Evolutionary conservation across 2,329 filamentous ascomycete species (phyloP), one percentile per base, ranked within the genome.

Genomic region (Clonostachys sp.): DNA sequence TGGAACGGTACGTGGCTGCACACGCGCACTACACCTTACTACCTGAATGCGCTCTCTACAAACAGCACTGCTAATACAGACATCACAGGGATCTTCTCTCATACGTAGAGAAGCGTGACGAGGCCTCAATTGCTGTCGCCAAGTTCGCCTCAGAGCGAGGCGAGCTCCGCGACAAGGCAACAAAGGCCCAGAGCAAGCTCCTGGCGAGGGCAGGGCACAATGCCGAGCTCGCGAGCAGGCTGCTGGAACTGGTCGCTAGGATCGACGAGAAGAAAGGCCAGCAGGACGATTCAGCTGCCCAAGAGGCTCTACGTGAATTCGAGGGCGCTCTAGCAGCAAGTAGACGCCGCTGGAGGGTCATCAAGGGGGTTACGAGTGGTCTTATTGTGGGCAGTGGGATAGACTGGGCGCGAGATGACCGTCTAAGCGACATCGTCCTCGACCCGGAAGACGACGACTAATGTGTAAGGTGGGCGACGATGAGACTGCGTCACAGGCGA

Each of bases 361-460:
- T 92, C 64, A 94, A 92, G 68, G 87, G 81, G 20, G 81, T 90
- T 40, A 77, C 87, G n/a, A 87, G 86, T 58, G 89, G 86, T 16
- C 77, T 91, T 47, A 79, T 95, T 42, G 87, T 83, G 6, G 89
- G 87, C 4, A 95, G 89, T 63, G 90, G 90, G 42, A 74, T 94
- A 46, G 84, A 95, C 59, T 95, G 90, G 90, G 83, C 81, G 12
- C 72, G 78, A 39, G 83, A 95, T 64, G 76, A 83, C 45, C 74
- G 73, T 50, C 68, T 95, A 51, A 74, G 80, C 49, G 79, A 81
- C 45, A 73, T 92, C 51, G 89, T 95, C 24, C 72, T 95, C 51
- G 89, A 89, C 58, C 69, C 74, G 12, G 81, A 85, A 52, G 64
- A 66, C 51, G 71, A 74, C 44, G 61, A 67, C 46, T 39, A 18